Percentiles rank a stretch among this genome's conserved stretches.
These are phyloP conservation scores for Termitomyces sp. DNA, from an alignment of 768 basidiomycete species.

Conservation along the genomic window DNA sequence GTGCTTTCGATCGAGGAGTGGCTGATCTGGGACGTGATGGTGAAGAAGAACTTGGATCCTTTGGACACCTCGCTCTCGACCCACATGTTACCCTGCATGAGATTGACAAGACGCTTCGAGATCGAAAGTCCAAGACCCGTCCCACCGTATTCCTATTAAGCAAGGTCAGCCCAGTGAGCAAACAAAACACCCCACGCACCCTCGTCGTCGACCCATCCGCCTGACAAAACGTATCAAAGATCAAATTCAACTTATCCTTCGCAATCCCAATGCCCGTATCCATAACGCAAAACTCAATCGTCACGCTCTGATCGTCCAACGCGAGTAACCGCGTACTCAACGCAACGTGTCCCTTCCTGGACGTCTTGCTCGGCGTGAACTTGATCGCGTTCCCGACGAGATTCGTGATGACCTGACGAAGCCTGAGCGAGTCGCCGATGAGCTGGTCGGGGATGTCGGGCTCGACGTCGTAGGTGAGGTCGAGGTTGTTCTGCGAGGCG, in stretches of 20 bases:
- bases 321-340: constrained; percentile 80
- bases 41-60: constrained; percentile 96
- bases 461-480: constrained; percentile 95
- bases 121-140: constrained; percentile 96
- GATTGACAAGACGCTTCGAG: constrained; percentile 92
- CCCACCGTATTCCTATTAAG: constrained; percentile 85
- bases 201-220: constrained; percentile 97
- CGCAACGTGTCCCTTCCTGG: constrained; percentile 83
- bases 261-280: constrained; percentile 99
- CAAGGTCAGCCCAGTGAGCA: constrained; percentile 6
- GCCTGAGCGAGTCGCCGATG: constrained; percentile 91
- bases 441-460: constrained; percentile 95
- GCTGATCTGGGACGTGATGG: constrained; percentile 83
- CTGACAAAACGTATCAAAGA: constrained; percentile 99
- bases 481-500: constrained; percentile 93
- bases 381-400: constrained; percentile 96
- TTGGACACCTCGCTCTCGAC: constrained; percentile 92
- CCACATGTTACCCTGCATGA: constrained; percentile 99
- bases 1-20: constrained; percentile 71
- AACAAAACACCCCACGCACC: constrained; percentile 39
- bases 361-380: constrained; percentile 84
- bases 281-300: constrained; percentile 94
- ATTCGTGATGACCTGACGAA: constrained; percentile 95
- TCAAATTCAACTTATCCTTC: constrained; percentile 95
- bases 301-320: constrained; percentile 78